Evolutionary conservation across 2,329 filamentous ascomycete species (phyloP).

Genomic region (Sporothrix mexicana): DNA sequence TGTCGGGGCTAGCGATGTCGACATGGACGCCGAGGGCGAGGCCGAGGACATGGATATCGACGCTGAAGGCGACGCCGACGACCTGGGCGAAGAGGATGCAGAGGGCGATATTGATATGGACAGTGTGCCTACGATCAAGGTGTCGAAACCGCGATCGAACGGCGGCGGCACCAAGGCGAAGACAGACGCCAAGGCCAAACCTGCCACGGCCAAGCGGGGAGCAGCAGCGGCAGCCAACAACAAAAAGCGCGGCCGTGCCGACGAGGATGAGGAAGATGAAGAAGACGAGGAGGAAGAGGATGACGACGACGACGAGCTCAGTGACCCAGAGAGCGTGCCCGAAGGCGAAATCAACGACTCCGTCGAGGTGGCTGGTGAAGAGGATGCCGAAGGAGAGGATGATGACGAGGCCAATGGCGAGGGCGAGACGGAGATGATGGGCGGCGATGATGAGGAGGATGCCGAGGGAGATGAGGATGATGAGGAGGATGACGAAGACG

Average conservation of each 20-base stretch:
- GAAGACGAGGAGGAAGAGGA: conserved; percentile 35
- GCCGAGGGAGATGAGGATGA: conserved; percentile 52
- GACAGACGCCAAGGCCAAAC: conserved; percentile 41
- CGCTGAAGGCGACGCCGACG: conserved; percentile 50
- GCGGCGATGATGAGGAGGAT: conserved; percentile 47
- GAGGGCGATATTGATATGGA: conserved; percentile 59
- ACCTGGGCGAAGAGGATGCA: conserved; percentile 49
- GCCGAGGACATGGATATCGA: conserved; percentile 53
- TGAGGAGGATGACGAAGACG: conserved; percentile 51
- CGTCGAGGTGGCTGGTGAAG: conserved; percentile 45
- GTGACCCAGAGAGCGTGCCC: conserved; percentile 60
- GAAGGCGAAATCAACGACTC: conserved; percentile 56
- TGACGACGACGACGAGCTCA: conserved; percentile 59
- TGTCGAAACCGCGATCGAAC: conserved; percentile 49
- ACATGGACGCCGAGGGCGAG: conserved; percentile 49
- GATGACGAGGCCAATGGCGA: conserved; percentile 51
- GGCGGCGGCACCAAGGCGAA: conserved; percentile 38
- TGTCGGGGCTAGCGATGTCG: conserved; percentile 41
- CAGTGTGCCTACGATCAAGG: conserved; percentile 53
- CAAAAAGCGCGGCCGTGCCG: conserved; percentile 8
- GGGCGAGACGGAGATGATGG: conserved; percentile 43
- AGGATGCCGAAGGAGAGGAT: conserved; percentile 30
- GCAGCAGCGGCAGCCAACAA: neutral
- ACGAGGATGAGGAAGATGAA: conserved; percentile 31
- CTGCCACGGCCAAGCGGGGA: conserved; percentile 5